Evolutionary conservation across 2,329 filamentous ascomycete species (phyloP).

Genomic region (Cercospora sojina): DNA sequence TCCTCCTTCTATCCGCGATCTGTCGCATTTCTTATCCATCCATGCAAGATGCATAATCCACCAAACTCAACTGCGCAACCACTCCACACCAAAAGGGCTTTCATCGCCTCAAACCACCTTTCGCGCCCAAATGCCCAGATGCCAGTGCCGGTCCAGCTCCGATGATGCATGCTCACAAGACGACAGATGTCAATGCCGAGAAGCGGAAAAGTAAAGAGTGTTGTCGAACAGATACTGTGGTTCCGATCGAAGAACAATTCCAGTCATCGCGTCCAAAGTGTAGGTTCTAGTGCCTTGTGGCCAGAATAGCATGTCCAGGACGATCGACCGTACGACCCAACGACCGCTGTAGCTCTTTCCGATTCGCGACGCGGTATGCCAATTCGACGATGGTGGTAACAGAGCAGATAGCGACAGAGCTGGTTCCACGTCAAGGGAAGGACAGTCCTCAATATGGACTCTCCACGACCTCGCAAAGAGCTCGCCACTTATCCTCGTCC

Average conservation of each 20-base stretch:
- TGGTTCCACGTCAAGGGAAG: neutral
- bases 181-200: neutral
- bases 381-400: neutral
- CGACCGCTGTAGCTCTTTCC: neutral
- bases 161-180: neutral
- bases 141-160: neutral
- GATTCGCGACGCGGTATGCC: neutral
- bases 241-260: neutral
- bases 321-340: neutral
- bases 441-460: constrained; percentile 20
- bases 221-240: neutral
- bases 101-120: neutral
- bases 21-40: neutral
- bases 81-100: neutral
- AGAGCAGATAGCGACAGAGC: neutral
- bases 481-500: constrained; percentile 49
- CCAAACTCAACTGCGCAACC: neutral
- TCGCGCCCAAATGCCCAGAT: neutral
- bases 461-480: constrained; percentile 44
- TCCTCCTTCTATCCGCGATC: neutral
- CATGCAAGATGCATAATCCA: neutral
- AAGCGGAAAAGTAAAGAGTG: neutral
- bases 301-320: neutral
- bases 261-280: neutral
- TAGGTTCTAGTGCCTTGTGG: neutral